These are phyloP conservation scores for Rhypophila decipiens DNA, from an alignment of 495 filamentous ascomycete genomes.

Conservation along the genomic window DNA sequence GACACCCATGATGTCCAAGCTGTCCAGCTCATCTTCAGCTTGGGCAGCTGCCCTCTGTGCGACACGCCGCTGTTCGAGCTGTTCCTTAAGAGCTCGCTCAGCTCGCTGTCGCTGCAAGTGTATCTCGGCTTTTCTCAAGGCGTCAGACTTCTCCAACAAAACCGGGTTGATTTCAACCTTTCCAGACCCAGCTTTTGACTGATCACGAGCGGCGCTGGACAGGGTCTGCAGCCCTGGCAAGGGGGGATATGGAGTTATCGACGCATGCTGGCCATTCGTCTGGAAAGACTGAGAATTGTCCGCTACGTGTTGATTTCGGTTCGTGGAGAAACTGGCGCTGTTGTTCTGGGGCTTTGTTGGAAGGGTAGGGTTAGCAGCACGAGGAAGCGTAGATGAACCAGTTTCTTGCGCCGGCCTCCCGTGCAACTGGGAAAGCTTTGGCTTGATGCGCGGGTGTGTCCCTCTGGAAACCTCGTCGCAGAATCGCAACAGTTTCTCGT, in stretches of 20 bases:
- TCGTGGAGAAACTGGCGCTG: constrained; percentile 15
- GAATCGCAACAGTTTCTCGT: constrained; percentile 31
- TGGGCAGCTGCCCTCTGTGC: constrained; percentile 47
- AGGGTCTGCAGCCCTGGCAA: constrained; percentile 22
- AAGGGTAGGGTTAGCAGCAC: constrained; percentile 14
- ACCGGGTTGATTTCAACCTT: constrained; percentile 65
- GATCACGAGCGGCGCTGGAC: constrained; percentile 14
- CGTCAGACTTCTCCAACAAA: constrained; percentile 76
- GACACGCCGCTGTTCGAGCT: constrained; percentile 60
- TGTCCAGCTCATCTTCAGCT: constrained; percentile 55
- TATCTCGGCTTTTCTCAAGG: constrained; percentile 74
- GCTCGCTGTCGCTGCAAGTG: constrained; percentile 72
- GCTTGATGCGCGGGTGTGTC: constrained; percentile 33
- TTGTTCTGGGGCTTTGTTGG: constrained; percentile 12
- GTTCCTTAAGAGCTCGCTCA: constrained; percentile 69
- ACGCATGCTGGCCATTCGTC: constrained; percentile 28
- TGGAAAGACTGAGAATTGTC: constrained; percentile 33
- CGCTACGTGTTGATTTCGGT: constrained; percentile 23
- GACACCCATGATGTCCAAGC: constrained; percentile 70
- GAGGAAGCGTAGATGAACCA: constrained; percentile 12
- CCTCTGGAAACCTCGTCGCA: constrained; percentile 27
- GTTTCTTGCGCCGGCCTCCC: constrained; percentile 37
- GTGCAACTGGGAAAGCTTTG: constrained; percentile 40
- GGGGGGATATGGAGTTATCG: constrained; percentile 13
- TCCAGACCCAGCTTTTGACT: constrained; percentile 25